Evolutionary conservation across 2,329 filamentous ascomycete species (phyloP).

Genomic region (Aureobasidium sp.): DNA sequence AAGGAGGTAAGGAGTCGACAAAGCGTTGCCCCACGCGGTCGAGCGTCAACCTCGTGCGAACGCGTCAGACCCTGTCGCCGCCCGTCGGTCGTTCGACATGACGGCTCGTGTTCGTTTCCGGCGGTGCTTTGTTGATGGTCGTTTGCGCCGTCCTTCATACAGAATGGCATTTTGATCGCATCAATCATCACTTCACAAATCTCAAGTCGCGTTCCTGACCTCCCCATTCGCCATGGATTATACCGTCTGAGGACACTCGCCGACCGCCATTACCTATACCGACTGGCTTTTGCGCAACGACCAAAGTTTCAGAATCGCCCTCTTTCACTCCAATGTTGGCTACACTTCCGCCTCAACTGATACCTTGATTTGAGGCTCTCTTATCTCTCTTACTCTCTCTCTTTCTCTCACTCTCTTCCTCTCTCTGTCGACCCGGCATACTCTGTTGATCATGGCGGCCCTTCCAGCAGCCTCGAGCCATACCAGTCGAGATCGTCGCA

Average conservation of each 20-base stretch:
- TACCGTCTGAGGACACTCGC: neutral
- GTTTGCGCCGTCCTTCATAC: slow-evolving; percentile 2
- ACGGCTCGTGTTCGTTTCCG: no score
- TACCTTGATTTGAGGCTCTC: neutral
- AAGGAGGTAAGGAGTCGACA: neutral
- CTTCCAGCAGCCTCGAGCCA: neutral
- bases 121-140: slow-evolving; percentile 1
- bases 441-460: neutral
- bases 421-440: no score
- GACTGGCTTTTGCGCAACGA: neutral
- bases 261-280: neutral
- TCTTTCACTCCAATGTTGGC: neutral
- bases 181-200: neutral
- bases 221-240: neutral
- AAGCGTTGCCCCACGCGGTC: no score
- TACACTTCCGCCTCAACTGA: neutral
- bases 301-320: neutral
- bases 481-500: slow-evolving; percentile 20
- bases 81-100: no score
- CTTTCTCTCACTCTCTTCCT: neutral
- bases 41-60: no score
- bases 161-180: neutral
- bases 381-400: neutral
- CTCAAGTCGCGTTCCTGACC: neutral
- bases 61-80: no score